Evolutionary conservation across 306 rosid genomes (phyloP), one percentile per base, ranked within the genome.

Genomic region (Coriaria nepalensis): DNA sequence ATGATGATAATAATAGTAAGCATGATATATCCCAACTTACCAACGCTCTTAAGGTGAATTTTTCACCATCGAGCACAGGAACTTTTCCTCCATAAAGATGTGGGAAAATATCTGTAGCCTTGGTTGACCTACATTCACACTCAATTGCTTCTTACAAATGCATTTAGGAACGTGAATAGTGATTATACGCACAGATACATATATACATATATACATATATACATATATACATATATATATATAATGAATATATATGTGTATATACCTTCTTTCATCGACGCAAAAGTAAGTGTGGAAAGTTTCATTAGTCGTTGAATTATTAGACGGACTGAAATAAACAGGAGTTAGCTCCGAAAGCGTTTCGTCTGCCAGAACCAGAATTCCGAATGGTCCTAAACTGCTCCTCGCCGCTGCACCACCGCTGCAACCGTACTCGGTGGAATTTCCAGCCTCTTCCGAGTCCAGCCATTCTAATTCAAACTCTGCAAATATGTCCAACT

Each of bases 401-500:
- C 73, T 68, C 72, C 82, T 77, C 8, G 77, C 82, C 6, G 4
- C 14, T 15, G 92, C 81, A 50, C 96, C 93, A 35, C 43, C 71
- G 33, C 84, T 78, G 45, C 96, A 87, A 0, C 90, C 84, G 5
- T 6, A 57, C 43, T 6, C 50, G 6, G 43, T 52, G 15, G 64
- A 53, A 0, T 46, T 58, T 6, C 41, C 29, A 49, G 33, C 67
- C 40, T 48, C 37, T 45, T 38, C 49, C 2, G 73, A 47, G 10
- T 13, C 68, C 44, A 70, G 46, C 5, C 48, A 39, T 2, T 82
- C 73, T 0, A 77, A 43, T 57, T 86, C 87, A 59, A 82, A 86
- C 49, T 82, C 92, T 6, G 59, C 94, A n/a, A 66, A 51, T 44
- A 87, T 77, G 63, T 87, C 96, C 56, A 87, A 43, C 96, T 87